Evolutionary conservation across 2,329 filamentous ascomycete species (phyloP).

Genomic region (Botryotinia calthae): DNA sequence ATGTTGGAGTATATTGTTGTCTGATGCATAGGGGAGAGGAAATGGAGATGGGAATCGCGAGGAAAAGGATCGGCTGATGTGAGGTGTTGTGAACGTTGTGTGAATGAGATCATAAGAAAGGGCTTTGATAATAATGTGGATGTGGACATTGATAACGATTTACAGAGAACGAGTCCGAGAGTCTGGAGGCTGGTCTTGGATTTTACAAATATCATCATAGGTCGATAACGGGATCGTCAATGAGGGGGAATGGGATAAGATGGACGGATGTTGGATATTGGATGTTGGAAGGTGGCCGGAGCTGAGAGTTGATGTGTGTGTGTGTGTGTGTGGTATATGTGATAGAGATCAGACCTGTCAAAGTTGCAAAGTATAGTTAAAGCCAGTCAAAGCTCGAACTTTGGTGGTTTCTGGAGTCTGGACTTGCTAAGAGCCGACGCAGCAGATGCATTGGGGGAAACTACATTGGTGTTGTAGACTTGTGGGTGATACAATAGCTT

Average conservation of each 20-base stretch:
- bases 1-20: neutral
- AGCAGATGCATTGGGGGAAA: neutral
- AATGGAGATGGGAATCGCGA: neutral
- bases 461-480: neutral
- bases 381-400: neutral
- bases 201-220: neutral
- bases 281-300: no score
- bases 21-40: neutral
- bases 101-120: neutral
- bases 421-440: neutral
- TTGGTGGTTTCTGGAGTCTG: neutral
- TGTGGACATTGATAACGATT: neutral
- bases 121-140: neutral
- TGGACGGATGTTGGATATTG: neutral
- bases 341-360: conserved; percentile 6
- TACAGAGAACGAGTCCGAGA: neutral
- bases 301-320: neutral
- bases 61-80: neutral
- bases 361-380: neutral
- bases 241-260: neutral
- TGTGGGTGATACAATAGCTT: neutral
- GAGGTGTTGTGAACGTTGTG: neutral
- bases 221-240: neutral
- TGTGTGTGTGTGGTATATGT: neutral
- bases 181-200: neutral